Base-by-base conservation (phyloP, 2,329 filamentous ascomycete species). In the Alternaria rosae region DNA sequence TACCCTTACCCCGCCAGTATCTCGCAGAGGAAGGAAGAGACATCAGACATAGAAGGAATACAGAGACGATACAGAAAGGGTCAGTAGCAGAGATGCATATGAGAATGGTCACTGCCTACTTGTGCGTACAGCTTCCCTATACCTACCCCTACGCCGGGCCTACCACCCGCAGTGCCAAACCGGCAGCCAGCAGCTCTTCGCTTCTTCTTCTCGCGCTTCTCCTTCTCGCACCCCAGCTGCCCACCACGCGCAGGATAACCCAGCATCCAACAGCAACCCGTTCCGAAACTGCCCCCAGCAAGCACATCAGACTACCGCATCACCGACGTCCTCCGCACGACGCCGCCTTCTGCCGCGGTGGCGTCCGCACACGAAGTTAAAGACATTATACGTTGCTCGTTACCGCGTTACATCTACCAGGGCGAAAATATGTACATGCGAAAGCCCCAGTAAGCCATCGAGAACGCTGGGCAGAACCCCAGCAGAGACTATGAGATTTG, bases 341-440 rank as follows among this genome's bases (percentile, higher is more conserved):
- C 48, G 13, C 11, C 35, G 26, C 28, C 43, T 25, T 54, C 35
- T 25, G 48, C 17, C 13, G 20, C 21, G 23, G 21, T 15, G 32
- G 41, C 11, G 11, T 41, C 48, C 44, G n/a, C 41, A 47, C 28
- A 52, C 47, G 50, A 54, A 53, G 43, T 53, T 25, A 57, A 53
- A 48, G 20, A 43, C 64, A 53, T 65, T 59, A 61, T 61, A 41
- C 56, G 15, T 65, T 69, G 61, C 52, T 74, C 67, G 58, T 73
- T 51, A 62, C 62, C 54, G 62, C 63, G 71, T 72, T 61, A 73
- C 35, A 20, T 56, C 62, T 51, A 59, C 25, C 45, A 65, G 62
- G 53, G 35, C 53, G 57, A 56, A 59, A 63, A 60, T 66, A 64
- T 70, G 66, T 62, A 67, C 53, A 59, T 21, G n/a, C 48, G 65